phyloP scores from a whole-genome alignment of 164 flowering plant species.

The Kalanchoe fedtschenkoi region DNA sequence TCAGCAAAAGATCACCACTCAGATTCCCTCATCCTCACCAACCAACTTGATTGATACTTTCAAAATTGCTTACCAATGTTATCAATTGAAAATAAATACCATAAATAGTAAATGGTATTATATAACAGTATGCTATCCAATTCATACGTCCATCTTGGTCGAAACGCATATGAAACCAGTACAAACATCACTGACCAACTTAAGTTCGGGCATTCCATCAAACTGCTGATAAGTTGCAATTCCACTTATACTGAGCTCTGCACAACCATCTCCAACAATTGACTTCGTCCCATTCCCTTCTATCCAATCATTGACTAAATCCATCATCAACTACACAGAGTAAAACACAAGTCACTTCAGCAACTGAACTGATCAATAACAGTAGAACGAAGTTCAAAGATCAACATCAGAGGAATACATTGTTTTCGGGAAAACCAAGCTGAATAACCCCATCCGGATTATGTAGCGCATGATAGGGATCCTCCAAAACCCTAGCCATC shows the following conservation, averaged over 20 bases:
- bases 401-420: slow-evolving; percentile 27
- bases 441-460: slow-evolving; percentile 83
- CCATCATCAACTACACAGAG: slow-evolving; percentile 55
- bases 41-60: not conserved
- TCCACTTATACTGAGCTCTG: slow-evolving; percentile 45
- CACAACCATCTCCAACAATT: slow-evolving; percentile 24
- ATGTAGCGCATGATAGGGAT: slow-evolving; percentile 41
- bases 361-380: not conserved
- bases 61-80: not conserved
- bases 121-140: not conserved
- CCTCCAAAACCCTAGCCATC: slow-evolving; percentile 31
- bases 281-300: slow-evolving; percentile 35
- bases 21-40: not conserved
- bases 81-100: not conserved
- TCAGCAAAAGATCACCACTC: not conserved
- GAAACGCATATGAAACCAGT: not conserved
- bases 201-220: slow-evolving; percentile 72
- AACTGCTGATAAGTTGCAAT: slow-evolving; percentile 68
- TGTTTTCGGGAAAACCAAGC: slow-evolving; percentile 73
- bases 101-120: not conserved
- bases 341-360: not conserved
- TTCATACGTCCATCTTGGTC: not conserved
- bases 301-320: slow-evolving; percentile 71
- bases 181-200: slow-evolving; percentile 44
- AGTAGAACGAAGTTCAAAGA: slow-evolving; percentile 1